A percentile compares a stretch with the other conserved stretches of the same genome.
Conservation (phyloP, 1,284 basidiomycete genomes). For the Ganoderma multipileum region DNA sequence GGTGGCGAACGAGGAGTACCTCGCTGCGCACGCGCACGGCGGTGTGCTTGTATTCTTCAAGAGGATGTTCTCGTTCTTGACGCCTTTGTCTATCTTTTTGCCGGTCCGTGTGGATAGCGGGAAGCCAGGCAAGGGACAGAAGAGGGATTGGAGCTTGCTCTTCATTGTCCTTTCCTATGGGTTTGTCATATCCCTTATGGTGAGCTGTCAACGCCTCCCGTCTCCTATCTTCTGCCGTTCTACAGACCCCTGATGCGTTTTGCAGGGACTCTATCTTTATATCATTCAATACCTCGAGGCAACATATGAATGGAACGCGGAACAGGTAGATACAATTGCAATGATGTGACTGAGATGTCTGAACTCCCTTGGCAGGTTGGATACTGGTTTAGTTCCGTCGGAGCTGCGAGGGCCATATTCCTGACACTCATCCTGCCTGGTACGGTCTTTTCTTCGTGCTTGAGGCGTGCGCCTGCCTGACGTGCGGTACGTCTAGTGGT, state of each 20-base stretch:
- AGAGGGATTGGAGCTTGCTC: conserved; percentile 75
- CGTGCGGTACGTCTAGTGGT: conserved; percentile 45
- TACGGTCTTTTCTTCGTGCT: conserved; percentile 38
- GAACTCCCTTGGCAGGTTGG: conserved; percentile 59
- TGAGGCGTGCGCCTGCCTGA: neutral
- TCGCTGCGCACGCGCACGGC: conserved; percentile 24
- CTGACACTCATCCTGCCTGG: conserved; percentile 74
- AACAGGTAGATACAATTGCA: conserved; percentile 55
- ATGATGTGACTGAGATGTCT: neutral
- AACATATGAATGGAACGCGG: conserved; percentile 76
- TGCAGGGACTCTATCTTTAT: conserved; percentile 66
- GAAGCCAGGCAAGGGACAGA: conserved; percentile 48
- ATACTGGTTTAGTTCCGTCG: conserved; percentile 74
- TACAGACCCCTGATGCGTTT: conserved; percentile 7
- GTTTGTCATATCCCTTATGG: conserved; percentile 60
- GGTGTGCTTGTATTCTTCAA: conserved; percentile 39
- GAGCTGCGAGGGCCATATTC: conserved; percentile 64
- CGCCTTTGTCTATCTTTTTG: conserved; percentile 70
- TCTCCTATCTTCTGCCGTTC: neutral
- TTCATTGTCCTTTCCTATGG: conserved; percentile 64
- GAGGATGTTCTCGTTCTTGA: conserved; percentile 61
- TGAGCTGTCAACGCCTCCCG: conserved; percentile 40
- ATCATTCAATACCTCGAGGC: conserved; percentile 77
- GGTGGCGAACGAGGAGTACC: conserved; percentile 36
- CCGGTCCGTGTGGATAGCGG: conserved; percentile 48